Base-by-base conservation (phyloP, 2,329 filamentous ascomycete genomes). In the Nothopassalora personata region DNA sequence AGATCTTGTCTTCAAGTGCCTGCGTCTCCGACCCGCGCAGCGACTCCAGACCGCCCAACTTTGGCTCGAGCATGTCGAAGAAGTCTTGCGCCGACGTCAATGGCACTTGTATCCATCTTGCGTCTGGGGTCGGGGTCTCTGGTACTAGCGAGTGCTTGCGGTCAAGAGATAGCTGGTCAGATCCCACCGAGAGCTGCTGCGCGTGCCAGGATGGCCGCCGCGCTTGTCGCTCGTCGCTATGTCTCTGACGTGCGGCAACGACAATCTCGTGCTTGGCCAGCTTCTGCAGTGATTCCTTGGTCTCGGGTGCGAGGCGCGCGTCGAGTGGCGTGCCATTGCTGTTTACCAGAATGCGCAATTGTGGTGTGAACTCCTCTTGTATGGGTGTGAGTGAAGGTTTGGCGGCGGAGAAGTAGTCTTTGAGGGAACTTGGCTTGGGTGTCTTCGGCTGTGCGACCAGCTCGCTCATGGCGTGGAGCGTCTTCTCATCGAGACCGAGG, bases 21-120 rank as follows among this genome's bases (percentile, higher is more conserved):
- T 79, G 76, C 66, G 88, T 82, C 70, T 95, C 88, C 47, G 81
- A 75, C 39, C 79, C 77, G 63, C 92, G 88, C 3, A 95, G 77
- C 0, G 77, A 77, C 63, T 90, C 88, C 3, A 96, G 77, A 48
- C 83, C 82, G 23, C 81, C 81, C 15, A 95, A 81, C 69, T 93
- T 89, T 47, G 79, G 82, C 67, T 89, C 85, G 7, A 96, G 81
- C 45, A 88, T 83, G 30, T 84, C 81, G 72, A 96, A 95, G 73
- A 96, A 96, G 69, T 91, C 84, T 19, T 82, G 81, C 68, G 94
- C 90, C 27, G 90, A 90, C 1, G 84, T 84, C 2, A 96, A 77
- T 18, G 90, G 88, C 6, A 96, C 83, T 70, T 92, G 86, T n/a
- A 95, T 78, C 59, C 64, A 78, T 70, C 28, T 64, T 18, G 66